phyloP scores from a whole-genome alignment of 257 asterid genomes.

The Scutellaria galericulata region DNA sequence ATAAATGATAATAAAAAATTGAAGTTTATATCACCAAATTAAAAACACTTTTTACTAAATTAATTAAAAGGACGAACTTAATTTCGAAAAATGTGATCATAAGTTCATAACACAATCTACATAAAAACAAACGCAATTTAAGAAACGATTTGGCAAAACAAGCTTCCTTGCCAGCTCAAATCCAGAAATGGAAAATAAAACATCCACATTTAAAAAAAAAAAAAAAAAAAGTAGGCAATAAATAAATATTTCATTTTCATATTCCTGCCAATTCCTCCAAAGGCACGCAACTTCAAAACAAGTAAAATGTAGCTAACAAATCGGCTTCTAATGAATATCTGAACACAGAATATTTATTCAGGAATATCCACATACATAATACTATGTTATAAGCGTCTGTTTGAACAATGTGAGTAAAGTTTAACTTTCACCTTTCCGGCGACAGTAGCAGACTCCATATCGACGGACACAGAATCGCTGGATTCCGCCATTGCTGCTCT shows the following conservation, averaged over 20 bases:
- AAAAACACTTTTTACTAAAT: neutral
- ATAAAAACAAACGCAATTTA: neutral
- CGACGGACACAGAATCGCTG: constrained; percentile 66
- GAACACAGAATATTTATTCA: neutral
- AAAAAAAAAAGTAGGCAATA: neutral
- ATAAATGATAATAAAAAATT: neutral
- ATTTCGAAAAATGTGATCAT: constrained; percentile 10
- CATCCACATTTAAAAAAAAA: neutral
- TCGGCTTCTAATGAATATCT: neutral
- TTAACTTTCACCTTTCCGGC: constrained; percentile 66
- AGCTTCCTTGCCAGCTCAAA: constrained; percentile 18
- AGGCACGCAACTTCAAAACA: constrained; percentile 14
- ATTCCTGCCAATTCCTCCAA: constrained; percentile 8
- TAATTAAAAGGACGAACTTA: neutral
- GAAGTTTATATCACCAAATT: constrained; percentile 13
- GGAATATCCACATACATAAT: neutral
- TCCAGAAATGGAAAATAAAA: neutral
- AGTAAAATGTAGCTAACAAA: constrained; percentile 31
- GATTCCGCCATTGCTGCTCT: constrained; percentile 63
- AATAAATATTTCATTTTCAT: no score
- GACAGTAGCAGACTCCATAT: constrained; percentile 60
- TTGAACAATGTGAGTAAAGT: constrained; percentile 30
- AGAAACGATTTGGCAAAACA: neutral
- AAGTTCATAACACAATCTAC: constrained; percentile 20
- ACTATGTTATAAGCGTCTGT: neutral